Evolutionary conservation across 805 yeast species (phyloP).

Genomic region (Jamesozyma rosinii): DNA sequence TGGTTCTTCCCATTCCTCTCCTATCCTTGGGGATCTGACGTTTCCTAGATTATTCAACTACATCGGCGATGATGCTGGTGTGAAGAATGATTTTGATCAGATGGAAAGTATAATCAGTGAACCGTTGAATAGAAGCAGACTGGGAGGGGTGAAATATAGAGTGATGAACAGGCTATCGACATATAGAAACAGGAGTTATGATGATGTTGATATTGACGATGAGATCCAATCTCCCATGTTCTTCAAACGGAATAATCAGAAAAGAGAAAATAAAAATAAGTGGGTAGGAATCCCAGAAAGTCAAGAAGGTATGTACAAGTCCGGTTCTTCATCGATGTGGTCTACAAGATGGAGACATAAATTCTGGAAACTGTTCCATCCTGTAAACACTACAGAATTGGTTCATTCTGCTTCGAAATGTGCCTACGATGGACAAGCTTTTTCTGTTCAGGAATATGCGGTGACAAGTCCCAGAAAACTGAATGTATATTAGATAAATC

Average conservation of each 20-base stretch:
- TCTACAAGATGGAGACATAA: neutral
- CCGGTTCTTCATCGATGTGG: neutral
- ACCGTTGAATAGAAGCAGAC: neutral
- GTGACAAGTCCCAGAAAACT: neutral
- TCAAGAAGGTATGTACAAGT: neutral
- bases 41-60: neutral
- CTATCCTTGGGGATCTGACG: neutral
- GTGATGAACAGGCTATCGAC: neutral
- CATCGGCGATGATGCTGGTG: neutral
- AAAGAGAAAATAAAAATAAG: neutral
- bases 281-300: neutral
- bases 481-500: neutral
- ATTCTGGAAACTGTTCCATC: neutral
- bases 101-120: conserved; percentile 1
- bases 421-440: neutral
- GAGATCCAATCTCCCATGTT: neutral
- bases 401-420: neutral
- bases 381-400: neutral
- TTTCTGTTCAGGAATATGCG: neutral
- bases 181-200: neutral
- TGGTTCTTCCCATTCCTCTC: neutral
- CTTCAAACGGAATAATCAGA: neutral
- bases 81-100: neutral
- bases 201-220: neutral
- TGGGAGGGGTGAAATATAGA: neutral